Base-by-base conservation (phyloP, 371 early-diverging fungal species). In the Lichtheimia hyalospora region DNA sequence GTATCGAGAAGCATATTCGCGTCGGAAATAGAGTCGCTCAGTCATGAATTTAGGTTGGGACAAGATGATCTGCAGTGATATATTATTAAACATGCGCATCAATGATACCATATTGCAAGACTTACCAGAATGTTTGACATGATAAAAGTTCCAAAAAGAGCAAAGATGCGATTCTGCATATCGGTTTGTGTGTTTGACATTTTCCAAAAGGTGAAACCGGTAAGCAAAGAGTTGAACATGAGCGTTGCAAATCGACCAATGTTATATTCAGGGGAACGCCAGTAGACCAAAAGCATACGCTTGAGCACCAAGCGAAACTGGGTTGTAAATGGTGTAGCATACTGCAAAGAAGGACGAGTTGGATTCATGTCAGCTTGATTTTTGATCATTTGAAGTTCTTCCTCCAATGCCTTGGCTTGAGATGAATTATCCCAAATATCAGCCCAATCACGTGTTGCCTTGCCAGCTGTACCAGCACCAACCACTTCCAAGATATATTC, bases 1-100 rank as follows among this genome's bases (percentile, higher is more conserved):
- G 63, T 85, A 85, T 49, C 85, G 85, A n/a, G 84, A 74, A 5
- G 87, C 80, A 3, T 79, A 63, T 61, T 90, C 90, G 24, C 90
- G 74, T 20, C 79, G 77, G 66, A 84, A 88, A 72, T 78, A 84
- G 20, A 64, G 66, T 16, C 89, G 79, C 58, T 90, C 85, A 8
- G 73, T 71, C 53, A 89, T 77, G 66, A 86, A 86, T 50, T 85
- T 78, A 12, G 90, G 89, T 59, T 87, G 81, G 13, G 83, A 82
- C 58, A 84, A 79, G 66, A 84, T 89, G 65, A 87, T 83, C 34
- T 34, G 10, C 8, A 34, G 10, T 34, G 34, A 8, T 34, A 10
- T 10, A 34, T 34, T 2, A 34, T 6, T 34, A 34, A 0, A 8
- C 2, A 27, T 8, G 8, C 7, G 27, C 7, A 34, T 34, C 34